Evolutionary conservation across 2,329 filamentous ascomycete genomes (phyloP).

Genomic region (Neofusicoccum umdonicola): DNA sequence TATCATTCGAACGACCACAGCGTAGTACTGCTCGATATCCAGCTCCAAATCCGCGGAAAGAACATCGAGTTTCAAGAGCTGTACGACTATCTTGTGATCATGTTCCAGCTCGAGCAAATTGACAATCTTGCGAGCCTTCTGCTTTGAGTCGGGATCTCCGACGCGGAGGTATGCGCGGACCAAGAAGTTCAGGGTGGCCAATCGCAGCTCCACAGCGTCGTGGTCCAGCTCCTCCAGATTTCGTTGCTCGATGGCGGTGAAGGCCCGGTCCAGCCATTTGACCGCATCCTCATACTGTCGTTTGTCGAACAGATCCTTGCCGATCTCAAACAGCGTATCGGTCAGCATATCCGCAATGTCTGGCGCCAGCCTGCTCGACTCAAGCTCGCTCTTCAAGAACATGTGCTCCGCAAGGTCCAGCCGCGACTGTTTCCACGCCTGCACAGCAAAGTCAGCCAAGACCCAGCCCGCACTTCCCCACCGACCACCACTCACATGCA

Average conservation of each 20-base stretch:
- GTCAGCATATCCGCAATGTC: conserved; percentile 59
- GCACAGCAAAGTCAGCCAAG: conserved; percentile 8
- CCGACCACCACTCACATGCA: conserved; percentile 57
- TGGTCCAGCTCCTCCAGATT: conserved; percentile 56
- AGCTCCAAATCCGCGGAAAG: conserved; percentile 47
- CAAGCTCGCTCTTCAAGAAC: conserved; percentile 60
- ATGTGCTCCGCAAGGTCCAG: conserved; percentile 77
- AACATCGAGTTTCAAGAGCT: conserved; percentile 67
- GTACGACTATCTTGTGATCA: conserved; percentile 63
- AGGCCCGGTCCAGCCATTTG: conserved; percentile 72
- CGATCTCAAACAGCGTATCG: conserved; percentile 71
- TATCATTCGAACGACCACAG: conserved; percentile 51
- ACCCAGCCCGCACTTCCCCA: background rate
- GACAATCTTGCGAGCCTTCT: conserved; percentile 59
- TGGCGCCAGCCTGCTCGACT: conserved; percentile 34
- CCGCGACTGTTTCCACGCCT: conserved; percentile 74
- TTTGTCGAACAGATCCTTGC: conserved; percentile 56
- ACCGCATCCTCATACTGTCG: conserved; percentile 56
- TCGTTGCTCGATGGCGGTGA: conserved; percentile 56
- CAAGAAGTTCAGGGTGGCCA: conserved; percentile 64
- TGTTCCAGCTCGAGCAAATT: conserved; percentile 61
- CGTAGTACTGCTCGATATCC: conserved; percentile 40
- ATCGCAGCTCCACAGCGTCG: conserved; percentile 62
- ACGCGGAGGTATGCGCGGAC: conserved; percentile 56
- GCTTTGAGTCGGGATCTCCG: conserved; percentile 43